Evolutionary conservation across 805 yeast species (phyloP).

Genomic region (Spathaspora passalidarum): DNA sequence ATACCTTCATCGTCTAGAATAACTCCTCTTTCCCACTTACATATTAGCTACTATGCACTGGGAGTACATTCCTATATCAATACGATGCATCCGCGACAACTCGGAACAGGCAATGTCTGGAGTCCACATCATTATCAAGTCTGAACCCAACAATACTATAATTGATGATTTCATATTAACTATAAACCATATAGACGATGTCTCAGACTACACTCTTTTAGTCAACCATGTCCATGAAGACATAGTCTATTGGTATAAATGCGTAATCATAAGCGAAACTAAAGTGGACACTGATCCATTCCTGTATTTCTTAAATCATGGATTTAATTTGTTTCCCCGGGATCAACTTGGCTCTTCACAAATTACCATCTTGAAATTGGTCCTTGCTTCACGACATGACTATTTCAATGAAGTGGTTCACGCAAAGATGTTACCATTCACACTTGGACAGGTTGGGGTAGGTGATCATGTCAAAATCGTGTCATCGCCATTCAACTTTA

Average conservation of each 20-base stretch:
- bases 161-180: constrained; percentile 11
- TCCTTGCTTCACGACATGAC: constrained; percentile 3
- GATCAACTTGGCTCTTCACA: constrained; percentile 8
- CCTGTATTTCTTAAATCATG: constrained; percentile 14
- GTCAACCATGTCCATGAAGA: constrained; percentile 2
- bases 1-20: too few relatives aligned
- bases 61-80: constrained; percentile 17
- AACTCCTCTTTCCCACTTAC: too few relatives aligned
- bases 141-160: constrained; percentile 2
- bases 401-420: constrained; percentile 3
- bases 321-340: constrained; percentile 17
- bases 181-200: constrained; percentile 9
- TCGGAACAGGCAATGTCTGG: constrained; percentile 18
- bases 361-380: constrained; percentile 6
- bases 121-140: constrained; percentile 12
- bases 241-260: constrained; percentile 12
- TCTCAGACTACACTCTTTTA: constrained; percentile 2
- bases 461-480: constrained; percentile 14
- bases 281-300: constrained; percentile 1
- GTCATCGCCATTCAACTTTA: constrained; percentile 28
- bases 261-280: neutral
- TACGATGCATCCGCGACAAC: constrained; percentile 14
- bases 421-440: neutral
- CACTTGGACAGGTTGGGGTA: neutral
- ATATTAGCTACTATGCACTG: constrained; percentile 6